Evolutionary conservation across 345 rosid species (phyloP).

Genomic region (Arabidopsis suecica): DNA sequence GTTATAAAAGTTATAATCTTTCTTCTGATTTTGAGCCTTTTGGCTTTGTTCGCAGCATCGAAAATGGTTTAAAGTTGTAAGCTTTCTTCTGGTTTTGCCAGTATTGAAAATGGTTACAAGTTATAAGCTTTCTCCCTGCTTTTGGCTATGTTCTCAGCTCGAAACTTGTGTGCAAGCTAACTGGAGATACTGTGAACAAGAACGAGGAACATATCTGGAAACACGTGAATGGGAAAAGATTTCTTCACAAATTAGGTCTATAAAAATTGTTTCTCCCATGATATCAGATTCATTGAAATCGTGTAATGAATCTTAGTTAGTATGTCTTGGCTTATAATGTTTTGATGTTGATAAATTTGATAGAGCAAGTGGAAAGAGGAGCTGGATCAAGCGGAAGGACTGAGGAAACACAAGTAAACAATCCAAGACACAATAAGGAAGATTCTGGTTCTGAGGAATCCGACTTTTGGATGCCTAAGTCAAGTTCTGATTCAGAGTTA

Average conservation of each 20-base stretch:
- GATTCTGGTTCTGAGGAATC: constrained; percentile 62
- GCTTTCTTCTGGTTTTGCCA: constrained; percentile 33
- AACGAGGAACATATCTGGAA: constrained; percentile 93
- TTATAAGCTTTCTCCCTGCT: constrained; percentile 5
- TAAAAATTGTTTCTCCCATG: not conserved
- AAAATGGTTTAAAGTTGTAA: not conserved
- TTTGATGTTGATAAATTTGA: constrained; percentile 33
- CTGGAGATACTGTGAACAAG: constrained; percentile 86
- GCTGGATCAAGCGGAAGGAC: constrained; percentile 43
- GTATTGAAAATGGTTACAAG: constrained; percentile 6
- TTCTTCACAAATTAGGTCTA: constrained; percentile 82
- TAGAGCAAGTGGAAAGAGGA: constrained; percentile 69
- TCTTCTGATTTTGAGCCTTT: not conserved
- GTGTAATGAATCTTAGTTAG: not conserved
- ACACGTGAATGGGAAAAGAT: constrained; percentile 80
- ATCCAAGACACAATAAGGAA: constrained; percentile 46
- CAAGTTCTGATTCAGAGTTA: constrained; percentile 74
- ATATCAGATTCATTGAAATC: constrained; percentile 17
- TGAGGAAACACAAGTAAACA: constrained; percentile 35
- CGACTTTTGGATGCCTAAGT: constrained; percentile 88
- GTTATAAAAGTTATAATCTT: not conserved
- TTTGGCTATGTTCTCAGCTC: constrained; percentile 54
- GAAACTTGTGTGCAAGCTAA: constrained; percentile 82
- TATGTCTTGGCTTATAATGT: not conserved
- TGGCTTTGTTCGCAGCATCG: constrained; percentile 44